phyloP scores from a whole-genome alignment of 179 eudicot genomes.

The Camellia oleifera region DNA sequence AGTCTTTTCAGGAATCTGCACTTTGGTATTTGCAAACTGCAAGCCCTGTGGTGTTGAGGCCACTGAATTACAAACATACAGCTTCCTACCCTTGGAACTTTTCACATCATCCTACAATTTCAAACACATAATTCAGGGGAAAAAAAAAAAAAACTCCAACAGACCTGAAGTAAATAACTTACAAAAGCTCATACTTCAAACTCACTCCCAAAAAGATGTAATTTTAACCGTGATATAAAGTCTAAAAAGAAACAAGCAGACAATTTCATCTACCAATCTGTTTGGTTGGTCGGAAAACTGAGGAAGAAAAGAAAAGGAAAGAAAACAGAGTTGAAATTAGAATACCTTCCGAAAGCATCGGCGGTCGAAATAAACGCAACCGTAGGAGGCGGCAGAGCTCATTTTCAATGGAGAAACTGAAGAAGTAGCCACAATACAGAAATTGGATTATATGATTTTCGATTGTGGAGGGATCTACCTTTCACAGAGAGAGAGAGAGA shows the following conservation, averaged over 20 bases:
- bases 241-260: not conserved
- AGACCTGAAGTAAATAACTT: not conserved
- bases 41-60: constrained; percentile 39
- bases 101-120: constrained; percentile 37
- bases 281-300: constrained; percentile 7
- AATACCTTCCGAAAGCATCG: constrained; percentile 22
- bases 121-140: not conserved
- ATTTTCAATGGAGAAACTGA: constrained; percentile 18
- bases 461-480: too few species aligned
- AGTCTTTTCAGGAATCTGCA: constrained; percentile 35
- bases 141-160: not conserved
- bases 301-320: not conserved
- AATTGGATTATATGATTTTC: too few species aligned
- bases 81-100: constrained; percentile 24
- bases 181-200: not conserved
- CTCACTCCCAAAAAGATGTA: not conserved
- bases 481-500: too few species aligned
- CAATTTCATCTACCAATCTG: not conserved
- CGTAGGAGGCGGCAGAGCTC: constrained; percentile 24
- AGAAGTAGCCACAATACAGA: not conserved
- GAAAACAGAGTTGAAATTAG: not conserved
- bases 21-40: constrained; percentile 27
- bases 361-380: constrained; percentile 18
- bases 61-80: constrained; percentile 35
- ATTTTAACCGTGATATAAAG: too few species aligned